phyloP scores from a whole-genome alignment of 2,329 filamentous ascomycete species.

The Exophiala viscosa region DNA sequence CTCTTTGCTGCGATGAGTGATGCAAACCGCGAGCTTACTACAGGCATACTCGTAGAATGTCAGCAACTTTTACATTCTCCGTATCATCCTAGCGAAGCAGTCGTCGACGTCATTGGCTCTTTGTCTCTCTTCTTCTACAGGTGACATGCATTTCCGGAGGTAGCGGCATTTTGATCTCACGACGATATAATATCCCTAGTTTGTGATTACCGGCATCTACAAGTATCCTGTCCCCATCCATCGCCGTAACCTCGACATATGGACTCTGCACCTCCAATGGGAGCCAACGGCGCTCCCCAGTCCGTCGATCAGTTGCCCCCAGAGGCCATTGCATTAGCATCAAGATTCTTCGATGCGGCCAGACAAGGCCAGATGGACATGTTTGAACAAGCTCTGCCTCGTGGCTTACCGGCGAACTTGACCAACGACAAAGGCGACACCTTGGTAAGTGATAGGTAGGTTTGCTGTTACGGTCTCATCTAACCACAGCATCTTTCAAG shows the following conservation, averaged over 20 bases:
- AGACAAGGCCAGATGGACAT: constrained; percentile 56
- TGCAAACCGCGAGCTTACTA: too few species aligned
- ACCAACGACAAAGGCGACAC: constrained; percentile 71
- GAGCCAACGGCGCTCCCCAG: background rate
- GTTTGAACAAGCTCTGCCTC: constrained; percentile 61
- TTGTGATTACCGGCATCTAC: too few species aligned
- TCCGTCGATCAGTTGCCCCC: constrained; percentile 48
- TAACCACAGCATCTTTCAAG: constrained; percentile 33
- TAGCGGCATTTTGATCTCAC: background rate
- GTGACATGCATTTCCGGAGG: background rate
- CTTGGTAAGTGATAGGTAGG: constrained; percentile 45
- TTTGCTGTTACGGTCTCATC: background rate
- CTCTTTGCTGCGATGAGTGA: too few species aligned
- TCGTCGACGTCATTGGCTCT: constrained; percentile 1
- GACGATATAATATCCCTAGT: too few species aligned
- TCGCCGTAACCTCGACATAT: background rate
- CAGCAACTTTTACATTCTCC: background rate
- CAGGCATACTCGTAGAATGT: background rate
- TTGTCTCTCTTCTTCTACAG: background rate
- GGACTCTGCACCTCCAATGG: constrained; percentile 4
- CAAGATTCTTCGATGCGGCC: constrained; percentile 64
- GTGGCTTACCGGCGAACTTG: constrained; percentile 65
- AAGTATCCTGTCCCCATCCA: too few species aligned
- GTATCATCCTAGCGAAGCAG: background rate
- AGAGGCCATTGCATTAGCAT: constrained; percentile 63